Percentiles rank a stretch among this genome's conserved stretches.
Conservation (phyloP, 23 red algal genomes). For the Gracilaria gracilis region DNA sequence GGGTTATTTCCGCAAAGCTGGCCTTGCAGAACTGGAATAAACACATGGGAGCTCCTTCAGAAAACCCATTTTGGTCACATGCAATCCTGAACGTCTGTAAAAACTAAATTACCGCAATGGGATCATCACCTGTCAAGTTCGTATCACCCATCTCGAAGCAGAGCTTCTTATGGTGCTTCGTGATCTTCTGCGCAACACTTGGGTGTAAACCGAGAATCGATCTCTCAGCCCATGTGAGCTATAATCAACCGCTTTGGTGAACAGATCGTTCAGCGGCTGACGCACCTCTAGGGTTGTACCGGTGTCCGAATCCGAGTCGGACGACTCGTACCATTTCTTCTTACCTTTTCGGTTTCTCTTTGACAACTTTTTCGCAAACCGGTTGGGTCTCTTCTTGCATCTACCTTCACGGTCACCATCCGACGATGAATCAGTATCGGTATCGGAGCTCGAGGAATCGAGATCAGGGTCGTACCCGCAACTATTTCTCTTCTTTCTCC, state of each 20-base stretch:
- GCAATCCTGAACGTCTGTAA: not conserved
- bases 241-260: constrained; percentile 11
- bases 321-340: too few relatives aligned
- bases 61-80: not conserved
- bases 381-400: too few relatives aligned
- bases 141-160: not conserved
- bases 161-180: not conserved
- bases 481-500: not conserved
- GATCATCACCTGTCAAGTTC: not conserved
- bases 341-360: too few relatives aligned
- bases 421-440: too few relatives aligned
- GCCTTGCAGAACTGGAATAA: not conserved
- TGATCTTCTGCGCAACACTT: constrained; percentile 1
- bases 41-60: not conserved
- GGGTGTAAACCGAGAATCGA: not conserved
- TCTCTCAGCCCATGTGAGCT: not conserved
- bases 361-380: too few relatives aligned
- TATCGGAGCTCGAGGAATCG: not conserved
- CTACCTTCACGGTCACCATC: too few relatives aligned
- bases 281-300: too few relatives aligned
- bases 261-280: not conserved
- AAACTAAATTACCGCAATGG: not conserved
- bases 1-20: not conserved
- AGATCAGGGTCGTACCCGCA: not conserved
- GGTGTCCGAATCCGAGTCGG: too few relatives aligned